Conservation (phyloP, 176 grass and related monocot genomes). For the Echinochloa phyllopogon region DNA sequence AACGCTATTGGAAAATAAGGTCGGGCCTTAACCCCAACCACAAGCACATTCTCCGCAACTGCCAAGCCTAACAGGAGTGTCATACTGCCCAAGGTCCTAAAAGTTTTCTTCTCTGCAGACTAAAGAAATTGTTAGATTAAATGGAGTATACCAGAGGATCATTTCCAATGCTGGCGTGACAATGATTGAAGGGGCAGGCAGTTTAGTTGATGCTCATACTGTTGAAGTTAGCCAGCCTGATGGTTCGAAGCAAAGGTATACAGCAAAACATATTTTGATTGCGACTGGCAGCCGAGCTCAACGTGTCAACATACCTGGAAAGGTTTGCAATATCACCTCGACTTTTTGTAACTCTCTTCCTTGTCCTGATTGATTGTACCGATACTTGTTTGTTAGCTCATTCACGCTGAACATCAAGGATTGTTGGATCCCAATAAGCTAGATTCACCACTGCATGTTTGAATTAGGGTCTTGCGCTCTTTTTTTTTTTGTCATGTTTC, state of each 20-base stretch:
- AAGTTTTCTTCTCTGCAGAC: constrained; percentile 46
- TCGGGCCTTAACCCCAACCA: constrained; percentile 20
- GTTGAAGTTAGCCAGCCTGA: constrained; percentile 73
- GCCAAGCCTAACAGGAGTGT: too few species aligned
- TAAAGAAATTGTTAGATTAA: constrained; percentile 85
- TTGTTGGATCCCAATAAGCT: background rate
- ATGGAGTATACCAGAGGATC: constrained; percentile 79
- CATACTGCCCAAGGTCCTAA: background rate
- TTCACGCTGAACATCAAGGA: background rate
- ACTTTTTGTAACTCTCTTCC: background rate
- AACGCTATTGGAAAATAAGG: constrained; percentile 89
- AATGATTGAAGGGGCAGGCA: constrained; percentile 89
- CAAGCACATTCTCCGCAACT: background rate
- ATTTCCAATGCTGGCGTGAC: constrained; percentile 72
- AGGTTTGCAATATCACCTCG: constrained; percentile 54
- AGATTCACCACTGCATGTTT: background rate
- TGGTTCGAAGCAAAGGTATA: constrained; percentile 71
- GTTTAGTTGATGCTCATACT: constrained; percentile 70
- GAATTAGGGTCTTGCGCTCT: background rate
- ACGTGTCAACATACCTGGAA: constrained; percentile 79
- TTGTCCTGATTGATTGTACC: background rate
- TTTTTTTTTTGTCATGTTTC: constrained; percentile 12
- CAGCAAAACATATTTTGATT: constrained; percentile 76
- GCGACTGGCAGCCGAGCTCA: constrained; percentile 83
- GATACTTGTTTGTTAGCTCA: background rate